Evolutionary conservation across 768 basidiomycete species (phyloP), one percentile per base, ranked within the genome.

Genomic region (Pisolithus sp.): DNA sequence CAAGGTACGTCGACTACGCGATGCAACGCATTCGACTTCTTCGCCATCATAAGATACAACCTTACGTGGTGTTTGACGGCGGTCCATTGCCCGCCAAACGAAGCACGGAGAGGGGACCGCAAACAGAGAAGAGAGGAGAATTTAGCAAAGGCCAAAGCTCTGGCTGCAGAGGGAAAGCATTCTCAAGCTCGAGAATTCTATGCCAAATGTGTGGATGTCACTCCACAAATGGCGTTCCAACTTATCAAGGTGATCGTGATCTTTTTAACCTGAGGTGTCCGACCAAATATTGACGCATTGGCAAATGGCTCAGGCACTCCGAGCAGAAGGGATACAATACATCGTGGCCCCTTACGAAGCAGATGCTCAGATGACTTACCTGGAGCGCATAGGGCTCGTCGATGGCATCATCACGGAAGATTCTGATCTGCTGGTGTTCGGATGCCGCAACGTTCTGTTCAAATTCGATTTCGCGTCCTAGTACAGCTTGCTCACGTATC

Each of bases 321-420:
- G 79, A 45, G 89, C 86, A 10, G 94, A 96, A 62, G 70, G 72
- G 17, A 79, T 98, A 7, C 65, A 78, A 18, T 96, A 95, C 63
- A 74, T 98, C 37, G 96, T 98, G 17, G 95, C 96, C 4, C 96
- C 96, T 0, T 99, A 98, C 67, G 96, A 99, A 74, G 96, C 96
- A 0, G 96, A 99, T 62, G 93, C 96, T 1, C 96, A 99, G 67
- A 79, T 99, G 51, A 87, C 91, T 42, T 97, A 87, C 69, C 79
- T 99, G 41, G 96, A 98, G 63, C 81, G 80, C 46, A 67, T 74
- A 40, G 91, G 91, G 17, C 61, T 89, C 31, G 89, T 93, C 38
- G 86, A 94, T 64, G 96, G 85, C 2, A 86, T 99, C 66, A 79
- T 99, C 58, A 98, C 96, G 2, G 96, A 99, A 70, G 96, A 98